A percentile compares a stretch with the other conserved stretches of the same genome.
These are phyloP conservation scores for Microbotryum lychnidis-dioicae DNA, from an alignment of 1,284 basidiomycete genomes.

Conservation along the genomic window DNA sequence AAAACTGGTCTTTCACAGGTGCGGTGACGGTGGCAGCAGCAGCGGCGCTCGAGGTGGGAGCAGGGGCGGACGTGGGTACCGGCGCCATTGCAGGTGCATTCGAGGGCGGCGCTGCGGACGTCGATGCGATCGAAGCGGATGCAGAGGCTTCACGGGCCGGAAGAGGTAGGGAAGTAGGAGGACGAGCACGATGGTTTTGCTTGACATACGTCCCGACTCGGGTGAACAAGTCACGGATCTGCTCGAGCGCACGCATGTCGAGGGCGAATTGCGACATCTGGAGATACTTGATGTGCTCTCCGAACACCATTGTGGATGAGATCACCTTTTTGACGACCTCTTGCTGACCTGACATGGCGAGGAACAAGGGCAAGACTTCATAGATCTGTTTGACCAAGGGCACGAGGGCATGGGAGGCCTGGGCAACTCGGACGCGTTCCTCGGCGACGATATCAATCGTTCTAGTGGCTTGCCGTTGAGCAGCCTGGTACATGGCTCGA, in stretches of 20 bases:
- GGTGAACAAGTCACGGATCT: constrained; percentile 29
- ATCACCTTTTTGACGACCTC: constrained; percentile 22
- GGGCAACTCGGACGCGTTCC: constrained; percentile 13
- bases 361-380: constrained; percentile 32
- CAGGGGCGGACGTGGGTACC: not conserved
- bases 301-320: constrained; percentile 25
- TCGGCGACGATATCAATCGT: constrained; percentile 22
- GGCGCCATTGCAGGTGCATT: not conserved
- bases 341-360: constrained; percentile 26
- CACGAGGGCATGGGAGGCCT: constrained; percentile 21
- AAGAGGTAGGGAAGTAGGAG: not conserved
- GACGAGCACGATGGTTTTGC: constrained; percentile 2
- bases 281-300: constrained; percentile 20
- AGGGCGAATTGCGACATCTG: constrained; percentile 24
- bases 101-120: not conserved
- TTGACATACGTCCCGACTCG: constrained; percentile 31
- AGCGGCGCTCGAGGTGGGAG: not conserved
- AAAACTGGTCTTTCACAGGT: constrained; percentile 17
- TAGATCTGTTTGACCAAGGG: constrained; percentile 29
- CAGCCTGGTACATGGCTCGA: too few relatives aligned
- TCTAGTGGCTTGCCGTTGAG: constrained; percentile 13
- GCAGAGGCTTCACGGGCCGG: not conserved
- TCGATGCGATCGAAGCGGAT: not conserved
- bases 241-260: constrained; percentile 23
- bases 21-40: not conserved